These are phyloP conservation scores for Sphagnurus paluster DNA, from an alignment of 1,284 basidiomycete species.

Conservation along the genomic window DNA sequence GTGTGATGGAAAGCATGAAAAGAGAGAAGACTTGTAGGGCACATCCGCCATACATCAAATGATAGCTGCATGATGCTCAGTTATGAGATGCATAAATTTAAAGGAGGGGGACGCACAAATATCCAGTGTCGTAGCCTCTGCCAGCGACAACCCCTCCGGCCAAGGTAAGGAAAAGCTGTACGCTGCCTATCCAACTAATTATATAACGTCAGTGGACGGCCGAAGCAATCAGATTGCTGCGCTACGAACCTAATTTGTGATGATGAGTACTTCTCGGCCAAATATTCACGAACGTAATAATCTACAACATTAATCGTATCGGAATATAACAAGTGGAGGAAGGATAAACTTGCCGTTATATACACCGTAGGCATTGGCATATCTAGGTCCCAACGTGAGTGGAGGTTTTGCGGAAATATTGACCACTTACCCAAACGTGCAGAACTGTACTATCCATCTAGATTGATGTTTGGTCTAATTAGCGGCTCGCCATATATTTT, in stretches of 20 bases:
- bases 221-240: too few species aligned
- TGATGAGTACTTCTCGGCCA: constrained; percentile 30
- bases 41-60: constrained; percentile 37
- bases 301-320: constrained; percentile 22
- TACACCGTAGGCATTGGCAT: constrained; percentile 38
- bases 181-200: constrained; percentile 39
- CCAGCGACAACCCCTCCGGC: constrained; percentile 28
- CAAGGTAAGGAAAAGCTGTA: constrained; percentile 33
- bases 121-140: constrained; percentile 16
- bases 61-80: constrained; percentile 29
- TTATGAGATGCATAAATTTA: background rate
- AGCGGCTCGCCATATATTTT: background rate
- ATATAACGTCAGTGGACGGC: background rate
- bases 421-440: constrained; percentile 32
- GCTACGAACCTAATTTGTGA: constrained; percentile 37
- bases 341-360: constrained; percentile 31
- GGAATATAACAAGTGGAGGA: background rate
- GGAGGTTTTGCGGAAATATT: background rate
- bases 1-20: constrained; percentile 44
- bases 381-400: constrained; percentile 21
- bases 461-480: background rate
- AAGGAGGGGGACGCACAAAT: constrained; percentile 13
- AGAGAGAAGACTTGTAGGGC: constrained; percentile 38
- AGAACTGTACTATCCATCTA: constrained; percentile 34
- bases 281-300: constrained; percentile 38